Base-by-base conservation (phyloP, 331 rosid genomes). In the Spiraea crenata region DNA sequence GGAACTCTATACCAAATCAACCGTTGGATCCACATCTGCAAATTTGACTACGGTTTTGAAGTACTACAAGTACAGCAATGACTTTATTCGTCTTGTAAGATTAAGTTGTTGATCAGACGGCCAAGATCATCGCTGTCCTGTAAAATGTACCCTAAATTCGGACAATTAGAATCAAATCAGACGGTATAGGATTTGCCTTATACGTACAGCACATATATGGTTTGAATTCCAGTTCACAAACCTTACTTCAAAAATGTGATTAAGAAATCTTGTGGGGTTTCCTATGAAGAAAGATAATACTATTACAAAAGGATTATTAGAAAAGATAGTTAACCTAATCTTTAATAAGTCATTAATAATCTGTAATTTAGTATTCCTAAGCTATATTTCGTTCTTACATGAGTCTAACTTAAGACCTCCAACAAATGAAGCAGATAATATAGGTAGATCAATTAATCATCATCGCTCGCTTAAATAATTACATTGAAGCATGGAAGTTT, bases 81-180 rank as follows among this genome's bases (percentile, higher is more conserved):
- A 15, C 65, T 74, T 61, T 58, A 64, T 69, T 79, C 66, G 54
- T 40, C 37, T 67, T 74, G 39, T 77, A 68, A 71, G 70, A 37
- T 20, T 42, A 45, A 69, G 65, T 51, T 77, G 82, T 74, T 79
- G 55, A 82, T 77, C 66, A n/a, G 48, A 80, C 56, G 71, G 72
- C 82, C 76, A 75, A 59, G 54, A 63, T 77, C 62, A 57, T 65
- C 82, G 73, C 81, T 74, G 77, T 48, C 44, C 60, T 77, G 78
- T 61, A 42, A 80, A 71, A 25, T 84, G 91, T 74, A 70, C 78
- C 89, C 87, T 50, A 79, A 74, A 81, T 77, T 89, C 82, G 68
- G 81, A 89, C 92, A 89, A 25, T 68, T 82, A 71, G 96, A 92
- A 89, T 89, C 88, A 87, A 84, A 79, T 82, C 86, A 72, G 13